These are phyloP conservation scores for Lactuca sativa DNA, from an alignment of 129 eudicot genomes.

Conservation along the genomic window DNA sequence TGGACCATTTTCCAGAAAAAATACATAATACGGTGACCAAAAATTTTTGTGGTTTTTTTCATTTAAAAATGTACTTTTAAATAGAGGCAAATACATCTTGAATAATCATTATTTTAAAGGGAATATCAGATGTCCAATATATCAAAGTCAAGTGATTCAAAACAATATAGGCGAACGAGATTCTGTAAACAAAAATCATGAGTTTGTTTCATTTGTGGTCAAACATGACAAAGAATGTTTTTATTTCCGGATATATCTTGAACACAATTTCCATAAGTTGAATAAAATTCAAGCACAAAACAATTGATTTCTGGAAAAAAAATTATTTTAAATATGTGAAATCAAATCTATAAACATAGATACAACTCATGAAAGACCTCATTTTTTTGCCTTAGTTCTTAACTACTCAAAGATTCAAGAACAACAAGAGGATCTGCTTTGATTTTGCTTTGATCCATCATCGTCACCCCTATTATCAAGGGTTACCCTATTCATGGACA, in stretches of 20 bases:
- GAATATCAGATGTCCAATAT: no score
- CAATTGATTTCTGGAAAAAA: conserved; percentile 4
- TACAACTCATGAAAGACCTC: conserved; percentile 1
- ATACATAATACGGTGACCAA: no score
- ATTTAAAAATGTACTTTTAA: no score
- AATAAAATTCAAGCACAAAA: neutral
- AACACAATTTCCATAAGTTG: neutral
- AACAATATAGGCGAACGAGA: no score
- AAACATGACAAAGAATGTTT: no score
- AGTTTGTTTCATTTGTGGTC: no score
- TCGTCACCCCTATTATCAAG: conserved; percentile 31
- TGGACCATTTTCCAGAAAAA: no score
- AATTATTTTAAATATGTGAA: neutral
- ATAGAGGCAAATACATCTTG: no score
- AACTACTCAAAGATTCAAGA: conserved; percentile 25
- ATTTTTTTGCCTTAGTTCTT: neutral
- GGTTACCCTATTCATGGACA: conserved; percentile 59
- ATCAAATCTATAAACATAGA: conserved; percentile 11
- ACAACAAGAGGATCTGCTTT: conserved; percentile 54
- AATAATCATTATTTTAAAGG: no score
- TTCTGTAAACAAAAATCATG: no score
- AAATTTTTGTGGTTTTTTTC: no score
- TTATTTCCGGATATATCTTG: neutral
- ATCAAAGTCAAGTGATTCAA: no score
- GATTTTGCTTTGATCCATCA: conserved; percentile 39